phyloP scores from a whole-genome alignment of 345 rosid genomes.

The Moringa oleifera region DNA sequence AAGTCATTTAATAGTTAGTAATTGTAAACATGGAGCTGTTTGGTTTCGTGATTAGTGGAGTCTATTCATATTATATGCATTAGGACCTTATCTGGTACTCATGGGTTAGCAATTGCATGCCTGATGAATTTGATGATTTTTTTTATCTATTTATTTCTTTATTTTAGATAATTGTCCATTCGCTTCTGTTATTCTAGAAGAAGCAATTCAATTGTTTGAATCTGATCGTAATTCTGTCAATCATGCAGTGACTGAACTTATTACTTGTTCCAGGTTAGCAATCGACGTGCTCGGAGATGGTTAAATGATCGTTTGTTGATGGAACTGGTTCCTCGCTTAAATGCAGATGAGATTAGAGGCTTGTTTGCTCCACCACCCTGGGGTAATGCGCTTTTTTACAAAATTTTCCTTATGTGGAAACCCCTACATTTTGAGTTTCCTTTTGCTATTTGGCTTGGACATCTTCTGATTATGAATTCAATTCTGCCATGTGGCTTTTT shows the following conservation, averaged over 20 bases:
- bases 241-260: background rate
- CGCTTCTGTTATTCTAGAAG: background rate
- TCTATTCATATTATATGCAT: background rate
- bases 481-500: background rate
- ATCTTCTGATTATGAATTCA: background rate
- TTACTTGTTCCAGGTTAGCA: constrained; percentile 56
- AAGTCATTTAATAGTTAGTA: background rate
- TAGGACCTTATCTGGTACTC: background rate
- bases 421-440: background rate
- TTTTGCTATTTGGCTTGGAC: background rate
- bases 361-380: constrained; percentile 99
- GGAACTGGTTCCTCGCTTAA: constrained; percentile 95
- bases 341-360: constrained; percentile 85
- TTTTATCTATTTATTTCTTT: background rate
- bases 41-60: background rate
- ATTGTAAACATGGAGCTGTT: background rate
- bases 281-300: constrained; percentile 81
- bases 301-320: constrained; percentile 84
- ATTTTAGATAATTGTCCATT: too few species aligned
- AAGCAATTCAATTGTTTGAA: background rate
- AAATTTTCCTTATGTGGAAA: background rate
- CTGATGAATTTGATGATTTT: background rate
- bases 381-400: constrained; percentile 40
- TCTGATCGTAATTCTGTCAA: background rate
- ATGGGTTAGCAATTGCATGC: background rate